Base-by-base conservation (phyloP, 768 basidiomycete genomes). In the Boletus reticuloceps region DNA sequence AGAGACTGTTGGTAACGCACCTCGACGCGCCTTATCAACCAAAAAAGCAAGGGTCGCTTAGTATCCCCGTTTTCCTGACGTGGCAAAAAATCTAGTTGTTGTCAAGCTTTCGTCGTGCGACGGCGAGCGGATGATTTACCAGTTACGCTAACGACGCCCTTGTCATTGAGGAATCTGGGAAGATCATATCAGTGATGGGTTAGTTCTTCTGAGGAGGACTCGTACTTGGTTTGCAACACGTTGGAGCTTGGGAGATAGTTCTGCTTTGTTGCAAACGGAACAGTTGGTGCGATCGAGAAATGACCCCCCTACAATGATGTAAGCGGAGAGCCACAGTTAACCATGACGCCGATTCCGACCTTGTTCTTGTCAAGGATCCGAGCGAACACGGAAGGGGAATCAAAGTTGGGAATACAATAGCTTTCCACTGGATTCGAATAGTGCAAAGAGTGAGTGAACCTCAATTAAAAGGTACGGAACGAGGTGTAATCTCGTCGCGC, bases 361-460 rank as follows among this genome's bases (percentile, higher is more conserved):
- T 90, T 91, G 69, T 91, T 74, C 64, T 91, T 91, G 76, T 94
- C 91, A 7, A 94, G 79, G 61, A 93, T 91, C 9, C 94, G 83
- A 8, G 93, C 94, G 60, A 95, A 96, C 47, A 96, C 79, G 17
- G 90, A 93, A 5, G 94, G 94, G 2, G 92, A 94, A 71, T 97
- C 94, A 68, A 97, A 96, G 74, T 94, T 79, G 1, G 94, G 94
- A 27, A 95, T 81, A 64, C 94, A 97, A 70, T 94, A 94, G 58
- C 88, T 91, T 70, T 96, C 94, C 59, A 96, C 89, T 92, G 54
- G 22, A 40, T 50, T 34, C 12, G 43, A 27, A 47, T 13, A 31
- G 20, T 12, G 20, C 22, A 53, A 7, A 37, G 42, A 46, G 31
- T 65, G 34, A 59, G 56, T 37, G 37, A 58, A 37, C 2, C 6